These are phyloP conservation scores for Talaromyces wortmannii DNA, from an alignment of 495 filamentous ascomycete species.

Conservation along the genomic window DNA sequence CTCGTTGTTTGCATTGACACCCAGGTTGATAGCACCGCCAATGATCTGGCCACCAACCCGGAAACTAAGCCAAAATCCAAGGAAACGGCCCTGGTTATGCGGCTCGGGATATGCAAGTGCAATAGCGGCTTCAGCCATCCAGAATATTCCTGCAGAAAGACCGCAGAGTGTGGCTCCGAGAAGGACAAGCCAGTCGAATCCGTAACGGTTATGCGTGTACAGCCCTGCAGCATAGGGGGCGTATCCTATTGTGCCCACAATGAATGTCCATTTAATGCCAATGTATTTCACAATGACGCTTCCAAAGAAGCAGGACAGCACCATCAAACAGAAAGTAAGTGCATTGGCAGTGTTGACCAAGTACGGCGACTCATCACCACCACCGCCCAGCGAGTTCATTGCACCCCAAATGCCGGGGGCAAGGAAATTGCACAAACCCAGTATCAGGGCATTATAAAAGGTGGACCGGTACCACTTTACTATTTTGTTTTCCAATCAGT, in stretches of 20 bases:
- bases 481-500: slow-evolving; percentile 9
- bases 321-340: slow-evolving; percentile 60
- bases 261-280: slow-evolving; percentile 57
- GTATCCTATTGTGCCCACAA: slow-evolving; percentile 60
- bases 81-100: slow-evolving; percentile 50
- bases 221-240: slow-evolving; percentile 58
- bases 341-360: slow-evolving; percentile 66
- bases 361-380: slow-evolving; percentile 54
- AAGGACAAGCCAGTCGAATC: slow-evolving; percentile 54
- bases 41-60: slow-evolving; percentile 56
- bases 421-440: slow-evolving; percentile 56
- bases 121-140: slow-evolving; percentile 61
- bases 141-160: slow-evolving; percentile 59
- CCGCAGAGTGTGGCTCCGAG: slow-evolving; percentile 60
- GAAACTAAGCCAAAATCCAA: slow-evolving; percentile 58
- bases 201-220: slow-evolving; percentile 61
- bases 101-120: slow-evolving; percentile 59
- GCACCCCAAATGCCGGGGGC: slow-evolving; percentile 64
- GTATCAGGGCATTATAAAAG: slow-evolving; percentile 56
- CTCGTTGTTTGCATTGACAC: slow-evolving; percentile 46
- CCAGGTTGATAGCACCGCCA: slow-evolving; percentile 57
- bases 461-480: slow-evolving; percentile 62
- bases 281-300: slow-evolving; percentile 49
- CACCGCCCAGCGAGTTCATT: slow-evolving; percentile 64
- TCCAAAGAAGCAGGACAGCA: slow-evolving; percentile 51